Evolutionary conservation across 2,329 filamentous ascomycete species (phyloP).

Genomic region (Neonectria faginata): DNA sequence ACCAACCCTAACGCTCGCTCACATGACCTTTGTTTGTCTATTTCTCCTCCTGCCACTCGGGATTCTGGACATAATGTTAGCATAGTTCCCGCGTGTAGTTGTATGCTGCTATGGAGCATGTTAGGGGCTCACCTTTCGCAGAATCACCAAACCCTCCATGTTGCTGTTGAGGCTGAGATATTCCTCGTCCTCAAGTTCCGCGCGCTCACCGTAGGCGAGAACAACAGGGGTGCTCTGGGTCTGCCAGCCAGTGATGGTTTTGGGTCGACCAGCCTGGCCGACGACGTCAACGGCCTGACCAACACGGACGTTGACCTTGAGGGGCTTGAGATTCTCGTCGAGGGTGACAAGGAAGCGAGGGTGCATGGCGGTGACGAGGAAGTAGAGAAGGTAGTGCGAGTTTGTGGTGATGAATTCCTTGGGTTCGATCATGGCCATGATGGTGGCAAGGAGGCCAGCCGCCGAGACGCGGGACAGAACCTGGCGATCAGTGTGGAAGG

Average conservation of each 20-base stretch:
- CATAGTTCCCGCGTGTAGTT: background rate
- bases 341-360: constrained; percentile 96
- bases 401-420: constrained; percentile 80
- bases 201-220: constrained; percentile 92
- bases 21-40: constrained; percentile 41
- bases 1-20: constrained; percentile 37
- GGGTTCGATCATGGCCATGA: constrained; percentile 94
- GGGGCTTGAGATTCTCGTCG: constrained; percentile 91
- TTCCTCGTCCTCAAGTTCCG: constrained; percentile 97
- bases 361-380: constrained; percentile 95
- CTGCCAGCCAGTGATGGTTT: constrained; percentile 99
- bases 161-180: constrained; percentile 93
- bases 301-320: constrained; percentile 95
- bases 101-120: background rate
- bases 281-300: constrained; percentile 99
- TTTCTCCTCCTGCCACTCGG: constrained; percentile 55
- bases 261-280: constrained; percentile 94
- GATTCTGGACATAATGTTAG: constrained; percentile 50
- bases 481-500: constrained; percentile 99
- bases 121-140: constrained; percentile 82
- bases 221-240: constrained; percentile 99
- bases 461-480: constrained; percentile 92
- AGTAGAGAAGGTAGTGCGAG: constrained; percentile 95
- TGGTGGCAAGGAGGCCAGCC: constrained; percentile 87
- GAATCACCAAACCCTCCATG: constrained; percentile 93